Evolutionary conservation across 257 asterid genomes (phyloP).

Genomic region (Nyctanthes arbortristis): DNA sequence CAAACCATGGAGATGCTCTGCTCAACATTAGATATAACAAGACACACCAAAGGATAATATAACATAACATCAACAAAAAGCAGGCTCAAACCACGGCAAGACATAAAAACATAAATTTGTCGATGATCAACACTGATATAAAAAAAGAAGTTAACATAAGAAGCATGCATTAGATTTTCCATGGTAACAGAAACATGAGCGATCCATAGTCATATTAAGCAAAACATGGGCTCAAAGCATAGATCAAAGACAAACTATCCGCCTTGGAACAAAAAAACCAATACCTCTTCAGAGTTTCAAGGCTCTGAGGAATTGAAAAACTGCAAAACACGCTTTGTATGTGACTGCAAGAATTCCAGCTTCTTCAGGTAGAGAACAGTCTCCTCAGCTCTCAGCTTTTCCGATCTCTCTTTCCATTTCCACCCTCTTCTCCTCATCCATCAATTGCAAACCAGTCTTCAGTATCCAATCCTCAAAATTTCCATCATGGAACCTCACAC

Average conservation of each 20-base stretch:
- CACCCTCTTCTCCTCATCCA: slow-evolving; percentile 29
- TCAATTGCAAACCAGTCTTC: slow-evolving; percentile 27
- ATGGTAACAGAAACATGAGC: not conserved
- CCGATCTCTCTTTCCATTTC: slow-evolving; percentile 46
- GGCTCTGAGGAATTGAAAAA: slow-evolving; percentile 19
- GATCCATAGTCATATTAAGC: not conserved
- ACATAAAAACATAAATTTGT: slow-evolving; percentile 13
- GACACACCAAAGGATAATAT: not conserved
- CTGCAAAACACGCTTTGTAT: slow-evolving; percentile 35
- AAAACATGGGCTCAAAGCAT: slow-evolving; percentile 6
- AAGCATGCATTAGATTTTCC: not conserved
- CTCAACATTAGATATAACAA: not conserved
- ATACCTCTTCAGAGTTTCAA: slow-evolving; percentile 17
- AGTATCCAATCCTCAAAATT: slow-evolving; percentile 33
- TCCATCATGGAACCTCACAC: slow-evolving; percentile 7
- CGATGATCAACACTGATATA: not conserved
- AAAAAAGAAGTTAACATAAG: slow-evolving; percentile 1
- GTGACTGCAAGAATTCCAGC: slow-evolving; percentile 34
- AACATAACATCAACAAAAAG: not conserved
- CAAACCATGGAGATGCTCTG: not conserved
- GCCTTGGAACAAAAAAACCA: slow-evolving; percentile 1
- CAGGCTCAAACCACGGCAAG: slow-evolving; percentile 1
- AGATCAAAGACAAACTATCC: not conserved
- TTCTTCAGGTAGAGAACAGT: slow-evolving; percentile 26
- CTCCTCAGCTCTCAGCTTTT: slow-evolving; percentile 33